Evolutionary conservation across 2,329 filamentous ascomycete genomes (phyloP).

Genomic region (Lachnellula occidentalis): DNA sequence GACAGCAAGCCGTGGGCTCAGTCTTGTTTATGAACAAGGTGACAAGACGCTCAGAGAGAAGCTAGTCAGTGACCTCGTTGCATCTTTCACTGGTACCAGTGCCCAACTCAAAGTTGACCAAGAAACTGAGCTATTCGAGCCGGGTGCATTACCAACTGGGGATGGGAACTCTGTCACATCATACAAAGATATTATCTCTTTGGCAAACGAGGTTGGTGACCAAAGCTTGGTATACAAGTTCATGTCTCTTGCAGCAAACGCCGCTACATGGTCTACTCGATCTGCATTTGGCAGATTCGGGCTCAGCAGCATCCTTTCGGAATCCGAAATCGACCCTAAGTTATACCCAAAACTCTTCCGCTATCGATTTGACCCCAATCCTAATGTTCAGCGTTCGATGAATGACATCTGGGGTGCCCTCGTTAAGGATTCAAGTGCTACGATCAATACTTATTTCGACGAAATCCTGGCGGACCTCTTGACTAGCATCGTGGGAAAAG

Average conservation of each 20-base stretch:
- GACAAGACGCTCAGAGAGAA: slow-evolving; percentile 74
- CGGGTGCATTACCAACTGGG: slow-evolving; percentile 81
- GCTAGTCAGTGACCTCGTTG: slow-evolving; percentile 80
- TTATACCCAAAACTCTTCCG: slow-evolving; percentile 92
- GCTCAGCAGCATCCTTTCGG: slow-evolving; percentile 83
- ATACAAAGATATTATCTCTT: slow-evolving; percentile 92
- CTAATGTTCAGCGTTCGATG: slow-evolving; percentile 91
- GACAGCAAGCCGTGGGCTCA: slow-evolving; percentile 82
- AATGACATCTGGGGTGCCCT: slow-evolving; percentile 95
- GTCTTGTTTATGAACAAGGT: slow-evolving; percentile 91
- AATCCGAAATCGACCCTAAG: slow-evolving; percentile 83
- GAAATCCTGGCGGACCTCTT: slow-evolving; percentile 84
- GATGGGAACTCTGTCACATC: slow-evolving; percentile 87
- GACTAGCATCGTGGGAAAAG: slow-evolving; percentile 77
- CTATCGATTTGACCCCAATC: slow-evolving; percentile 92
- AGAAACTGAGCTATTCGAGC: slow-evolving; percentile 90
- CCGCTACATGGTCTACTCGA: slow-evolving; percentile 94
- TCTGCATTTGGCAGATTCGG: slow-evolving; percentile 94
- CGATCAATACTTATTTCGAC: slow-evolving; percentile 78
- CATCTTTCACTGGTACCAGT: slow-evolving; percentile 76
- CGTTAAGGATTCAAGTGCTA: slow-evolving; percentile 78
- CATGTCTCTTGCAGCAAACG: slow-evolving; percentile 94
- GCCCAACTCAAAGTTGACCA: slow-evolving; percentile 76
- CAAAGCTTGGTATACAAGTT: slow-evolving; percentile 96
- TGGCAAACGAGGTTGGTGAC: slow-evolving; percentile 95